phyloP scores from a whole-genome alignment of 495 filamentous ascomycete genomes.

The Penicillium pancosmium region DNA sequence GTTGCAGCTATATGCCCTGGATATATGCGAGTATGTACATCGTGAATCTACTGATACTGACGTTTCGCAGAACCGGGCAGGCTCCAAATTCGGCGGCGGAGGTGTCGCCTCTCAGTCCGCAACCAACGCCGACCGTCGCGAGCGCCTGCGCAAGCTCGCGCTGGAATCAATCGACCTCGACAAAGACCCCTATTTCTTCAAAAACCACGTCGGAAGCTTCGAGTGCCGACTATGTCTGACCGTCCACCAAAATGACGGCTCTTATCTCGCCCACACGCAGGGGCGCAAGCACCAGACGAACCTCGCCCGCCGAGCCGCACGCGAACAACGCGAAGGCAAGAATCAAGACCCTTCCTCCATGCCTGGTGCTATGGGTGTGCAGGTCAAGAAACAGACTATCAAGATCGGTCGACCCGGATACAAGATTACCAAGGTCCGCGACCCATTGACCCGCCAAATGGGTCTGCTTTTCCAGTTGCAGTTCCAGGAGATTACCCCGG shows the following conservation, averaged over 20 bases:
- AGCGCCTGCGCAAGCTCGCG: constrained; percentile 95
- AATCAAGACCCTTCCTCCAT: constrained; percentile 69
- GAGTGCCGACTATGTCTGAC: constrained; percentile 97
- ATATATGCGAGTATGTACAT: not conserved
- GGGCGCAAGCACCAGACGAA: constrained; percentile 99
- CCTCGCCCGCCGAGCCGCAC: constrained; percentile 91
- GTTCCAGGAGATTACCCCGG: constrained; percentile 86
- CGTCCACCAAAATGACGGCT: constrained; percentile 99
- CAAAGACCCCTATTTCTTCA: constrained; percentile 99
- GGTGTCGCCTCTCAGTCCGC: constrained; percentile 92
- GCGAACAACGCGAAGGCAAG: constrained; percentile 86
- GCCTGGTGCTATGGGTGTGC: constrained; percentile 76
- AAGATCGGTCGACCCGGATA: constrained; percentile 98
- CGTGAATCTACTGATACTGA: constrained; percentile 14
- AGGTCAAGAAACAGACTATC: constrained; percentile 84
- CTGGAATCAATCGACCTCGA: constrained; percentile 99
- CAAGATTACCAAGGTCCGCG: constrained; percentile 94
- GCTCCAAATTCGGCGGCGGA: constrained; percentile 97
- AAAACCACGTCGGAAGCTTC: constrained; percentile 98
- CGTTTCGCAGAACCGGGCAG: constrained; percentile 78
- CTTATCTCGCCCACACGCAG: constrained; percentile 98
- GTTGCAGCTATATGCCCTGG: constrained; percentile 6
- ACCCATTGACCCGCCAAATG: constrained; percentile 86
- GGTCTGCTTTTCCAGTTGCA: constrained; percentile 93
- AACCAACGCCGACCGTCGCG: constrained; percentile 94